Conservation (phyloP, 2,329 filamentous ascomycete genomes). For the Aotearoamyces nothofagi region DNA sequence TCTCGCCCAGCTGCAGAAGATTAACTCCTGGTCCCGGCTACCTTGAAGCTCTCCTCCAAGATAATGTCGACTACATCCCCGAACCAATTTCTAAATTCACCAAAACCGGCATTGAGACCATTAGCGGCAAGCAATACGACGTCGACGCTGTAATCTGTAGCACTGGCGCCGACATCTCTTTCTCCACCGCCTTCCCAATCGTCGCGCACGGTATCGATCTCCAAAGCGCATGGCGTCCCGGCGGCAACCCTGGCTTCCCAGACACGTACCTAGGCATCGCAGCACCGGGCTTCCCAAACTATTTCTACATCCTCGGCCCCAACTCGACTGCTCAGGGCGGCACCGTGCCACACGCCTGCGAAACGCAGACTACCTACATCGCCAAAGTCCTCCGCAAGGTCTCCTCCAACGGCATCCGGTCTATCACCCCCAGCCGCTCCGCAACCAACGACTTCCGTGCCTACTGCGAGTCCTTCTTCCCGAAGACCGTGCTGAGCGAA, state of each 20-base stretch:
- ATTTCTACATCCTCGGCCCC: slow-evolving; percentile 3
- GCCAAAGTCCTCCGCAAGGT: slow-evolving; percentile 53
- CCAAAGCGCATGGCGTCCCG: slow-evolving; percentile 31
- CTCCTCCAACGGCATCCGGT: slow-evolving; percentile 46
- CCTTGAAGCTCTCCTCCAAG: slow-evolving; percentile 26
- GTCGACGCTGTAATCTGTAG: slow-evolving; percentile 17
- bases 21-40: slow-evolving; percentile 30
- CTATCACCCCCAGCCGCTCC: slow-evolving; percentile 35
- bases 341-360: slow-evolving; percentile 48
- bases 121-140: slow-evolving; percentile 11
- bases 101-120: slow-evolving; percentile 16
- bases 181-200: slow-evolving; percentile 3
- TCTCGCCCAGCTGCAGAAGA: slow-evolving; percentile 23
- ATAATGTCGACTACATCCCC: slow-evolving; percentile 26
- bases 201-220: slow-evolving; percentile 3
- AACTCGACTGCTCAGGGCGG: slow-evolving; percentile 36
- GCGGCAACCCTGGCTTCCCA: slow-evolving; percentile 23
- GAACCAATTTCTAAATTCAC: slow-evolving; percentile 20
- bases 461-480: slow-evolving; percentile 39
- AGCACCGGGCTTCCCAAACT: slow-evolving; percentile 4
- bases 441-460: slow-evolving; percentile 49
- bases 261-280: slow-evolving; percentile 5
- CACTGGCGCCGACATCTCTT: slow-evolving; percentile 11
- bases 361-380: slow-evolving; percentile 47
- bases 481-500: slow-evolving; percentile 37